Evolutionary conservation across 2,329 filamentous ascomycete genomes (phyloP), one percentile per base, ranked within the genome.

Genomic region (Cordyceps cateniannulata): DNA sequence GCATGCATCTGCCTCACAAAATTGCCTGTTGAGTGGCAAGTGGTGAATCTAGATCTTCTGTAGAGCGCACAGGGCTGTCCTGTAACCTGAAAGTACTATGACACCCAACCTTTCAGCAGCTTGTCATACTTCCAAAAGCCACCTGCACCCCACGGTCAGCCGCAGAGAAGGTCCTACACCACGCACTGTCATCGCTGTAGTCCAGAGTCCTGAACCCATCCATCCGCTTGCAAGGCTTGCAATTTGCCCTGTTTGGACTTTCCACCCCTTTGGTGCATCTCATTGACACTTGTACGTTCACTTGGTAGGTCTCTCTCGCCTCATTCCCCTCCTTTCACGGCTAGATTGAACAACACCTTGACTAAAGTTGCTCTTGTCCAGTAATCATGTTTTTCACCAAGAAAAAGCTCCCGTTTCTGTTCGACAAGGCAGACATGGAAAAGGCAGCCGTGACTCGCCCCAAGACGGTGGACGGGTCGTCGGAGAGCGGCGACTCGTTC

Each of bases 401-500:
- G n/a, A 61, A 51, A 16, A 50, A 38, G 44, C 59, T 56, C 2
- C 53, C 59, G 1, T 61, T 61, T 48, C 44, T 61, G 7, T 50
- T 61, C 24, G 52, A 56, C 20, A 44, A 32, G 20, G 59, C 59
- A 2, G 44, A n/a, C 12, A 48, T 56, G 47, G 52, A 61, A 25
- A 56, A 56, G 18, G 50, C 35, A 1, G 32, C 59, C 1, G 44
- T 44, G 5, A 10, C 18, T 8, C 38, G 22, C 3, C 27, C n/a
- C 38, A 61, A 61, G 22, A 51, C 59, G 6, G 51, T 50, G 2
- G 59, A 61, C 9, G 59, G 59, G 16, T 42, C 51, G 16, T 42
- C 51, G 8, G 59, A 50, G 35, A 61, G 59, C 35, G 52, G 53
- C 35, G 59, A 61, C 35, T 61, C 59, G 1, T 61, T 61, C 5